Conservation (phyloP, 208 protist species). For the Leishmania martiniquensis region DNA sequence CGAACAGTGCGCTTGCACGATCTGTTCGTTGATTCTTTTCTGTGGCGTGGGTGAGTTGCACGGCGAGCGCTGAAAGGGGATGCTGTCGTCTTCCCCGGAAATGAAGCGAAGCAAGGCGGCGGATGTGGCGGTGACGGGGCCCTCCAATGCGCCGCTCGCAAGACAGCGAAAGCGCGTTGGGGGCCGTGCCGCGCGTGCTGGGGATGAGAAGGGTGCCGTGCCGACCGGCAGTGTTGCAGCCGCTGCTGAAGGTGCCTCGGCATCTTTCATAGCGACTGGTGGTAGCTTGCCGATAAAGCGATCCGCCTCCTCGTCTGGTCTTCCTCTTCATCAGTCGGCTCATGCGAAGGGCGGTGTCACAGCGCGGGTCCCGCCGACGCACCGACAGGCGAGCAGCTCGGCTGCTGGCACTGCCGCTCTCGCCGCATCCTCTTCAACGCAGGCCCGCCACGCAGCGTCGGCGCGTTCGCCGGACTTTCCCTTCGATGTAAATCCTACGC, state of each 20-base stretch:
- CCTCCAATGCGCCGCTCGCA: background rate
- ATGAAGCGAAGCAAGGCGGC: background rate
- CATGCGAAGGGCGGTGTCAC: background rate
- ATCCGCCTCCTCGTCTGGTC: background rate
- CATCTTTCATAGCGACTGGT: slow-evolving; percentile 1
- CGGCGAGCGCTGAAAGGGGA: background rate
- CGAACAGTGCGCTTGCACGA: no score
- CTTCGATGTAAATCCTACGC: slow-evolving; percentile 84
- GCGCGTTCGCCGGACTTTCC: slow-evolving; percentile 21
- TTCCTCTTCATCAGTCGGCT: background rate
- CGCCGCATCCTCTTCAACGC: background rate
- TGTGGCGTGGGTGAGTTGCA: background rate
- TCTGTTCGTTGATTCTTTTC: background rate
- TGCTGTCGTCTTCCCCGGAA: background rate
- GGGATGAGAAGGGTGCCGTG: background rate
- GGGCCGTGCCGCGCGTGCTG: background rate
- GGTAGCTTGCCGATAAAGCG: background rate
- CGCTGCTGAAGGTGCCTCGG: background rate
- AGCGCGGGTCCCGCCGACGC: background rate
- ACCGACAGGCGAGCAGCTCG: background rate
- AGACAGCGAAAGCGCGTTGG: background rate
- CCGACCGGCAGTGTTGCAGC: background rate
- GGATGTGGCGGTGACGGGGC: background rate
- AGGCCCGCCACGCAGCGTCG: background rate
- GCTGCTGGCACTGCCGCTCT: background rate